Evolutionary conservation across 1,139 yeast species (phyloP), one percentile per base, ranked within the genome.

Genomic region (Pichia sp.): DNA sequence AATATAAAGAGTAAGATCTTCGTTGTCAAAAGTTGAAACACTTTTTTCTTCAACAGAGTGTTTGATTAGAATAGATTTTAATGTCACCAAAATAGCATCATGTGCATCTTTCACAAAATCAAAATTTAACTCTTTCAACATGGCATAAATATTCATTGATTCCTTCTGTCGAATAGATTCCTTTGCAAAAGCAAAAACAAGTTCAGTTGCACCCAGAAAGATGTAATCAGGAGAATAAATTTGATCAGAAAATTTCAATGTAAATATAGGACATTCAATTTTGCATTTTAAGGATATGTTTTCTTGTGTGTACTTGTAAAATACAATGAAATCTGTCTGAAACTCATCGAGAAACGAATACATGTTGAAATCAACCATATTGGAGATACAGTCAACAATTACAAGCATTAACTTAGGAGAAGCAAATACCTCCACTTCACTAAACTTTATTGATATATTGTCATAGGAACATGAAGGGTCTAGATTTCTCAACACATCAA

Each of bases 311-410:
- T 28, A 38, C 17, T 43, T 35, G 15, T 38, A 82, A 56, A 15
- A 64, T 56, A 59, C 60, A 11, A 84, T 67, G 3, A 82, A 74
- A n/a, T 74, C 72, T 21, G 74, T 61, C 45, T 88, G 94, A 18
- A 86, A 61, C 17, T 60, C 56, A 56, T 89, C 96, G 58, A 88
- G 64, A 2, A 77, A 62, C 7, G 70, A 65, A 21, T 68, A 67
- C 35, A 78, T 53, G 5, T 49, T 48, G 20, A 51, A 49, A 15
- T 46, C 47, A 10, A 65, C 55, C 33, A 63, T 55, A 4, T 66
- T 64, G 9, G 63, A 61, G 1, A 66, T 38, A 7, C 69, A 45
- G 3, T 51, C 52, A 1, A 69, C 63, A 3, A 70, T 21, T 2
- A 53, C 46, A 0, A 69, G 26, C 0, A 74, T 58, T 8, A 51